Conservation (phyloP, 495 filamentous ascomycete genomes). For the Penicillium flavigenum region DNA sequence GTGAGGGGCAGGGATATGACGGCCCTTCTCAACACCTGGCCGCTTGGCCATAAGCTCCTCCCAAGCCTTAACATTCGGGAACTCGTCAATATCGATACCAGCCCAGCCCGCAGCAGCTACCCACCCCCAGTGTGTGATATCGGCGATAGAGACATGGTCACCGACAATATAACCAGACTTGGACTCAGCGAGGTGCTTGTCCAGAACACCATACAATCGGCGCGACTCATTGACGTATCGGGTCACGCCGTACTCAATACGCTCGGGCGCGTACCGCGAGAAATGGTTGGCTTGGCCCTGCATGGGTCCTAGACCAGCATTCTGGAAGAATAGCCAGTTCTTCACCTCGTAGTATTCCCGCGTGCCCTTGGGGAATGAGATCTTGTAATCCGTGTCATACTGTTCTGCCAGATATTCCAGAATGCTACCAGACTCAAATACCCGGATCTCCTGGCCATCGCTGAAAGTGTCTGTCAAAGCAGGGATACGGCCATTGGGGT, state of each 20-base stretch:
- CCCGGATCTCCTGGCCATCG: slow-evolving; percentile 68
- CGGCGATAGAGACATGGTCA: slow-evolving; percentile 76
- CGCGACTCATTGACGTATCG: slow-evolving; percentile 81
- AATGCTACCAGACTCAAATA: slow-evolving; percentile 86
- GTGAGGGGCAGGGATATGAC: slow-evolving; percentile 70
- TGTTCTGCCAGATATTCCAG: slow-evolving; percentile 79
- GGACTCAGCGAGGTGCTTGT: slow-evolving; percentile 65
- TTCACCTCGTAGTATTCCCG: slow-evolving; percentile 76
- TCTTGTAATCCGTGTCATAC: slow-evolving; percentile 82
- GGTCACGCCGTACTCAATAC: slow-evolving; percentile 79
- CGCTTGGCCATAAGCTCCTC: slow-evolving; percentile 63
- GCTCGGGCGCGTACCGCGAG: slow-evolving; percentile 79
- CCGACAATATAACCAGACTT: slow-evolving; percentile 74
- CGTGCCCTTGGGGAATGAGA: slow-evolving; percentile 73
- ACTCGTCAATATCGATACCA: slow-evolving; percentile 73
- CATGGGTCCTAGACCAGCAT: slow-evolving; percentile 87
- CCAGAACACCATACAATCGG: slow-evolving; percentile 76
- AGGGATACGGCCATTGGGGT: slow-evolving; percentile 95
- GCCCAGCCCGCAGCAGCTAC: slow-evolving; percentile 63
- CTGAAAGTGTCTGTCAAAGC: slow-evolving; percentile 75
- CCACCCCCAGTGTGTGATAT: slow-evolving; percentile 83
- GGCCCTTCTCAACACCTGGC: slow-evolving; percentile 71
- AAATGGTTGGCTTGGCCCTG: slow-evolving; percentile 95
- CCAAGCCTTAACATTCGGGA: slow-evolving; percentile 76
- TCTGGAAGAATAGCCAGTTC: slow-evolving; percentile 73